A percentile compares a stretch with the other conserved stretches of the same genome.
Conservation (phyloP, 805 yeast genomes). For the Saccharomycopsis sp. region DNA sequence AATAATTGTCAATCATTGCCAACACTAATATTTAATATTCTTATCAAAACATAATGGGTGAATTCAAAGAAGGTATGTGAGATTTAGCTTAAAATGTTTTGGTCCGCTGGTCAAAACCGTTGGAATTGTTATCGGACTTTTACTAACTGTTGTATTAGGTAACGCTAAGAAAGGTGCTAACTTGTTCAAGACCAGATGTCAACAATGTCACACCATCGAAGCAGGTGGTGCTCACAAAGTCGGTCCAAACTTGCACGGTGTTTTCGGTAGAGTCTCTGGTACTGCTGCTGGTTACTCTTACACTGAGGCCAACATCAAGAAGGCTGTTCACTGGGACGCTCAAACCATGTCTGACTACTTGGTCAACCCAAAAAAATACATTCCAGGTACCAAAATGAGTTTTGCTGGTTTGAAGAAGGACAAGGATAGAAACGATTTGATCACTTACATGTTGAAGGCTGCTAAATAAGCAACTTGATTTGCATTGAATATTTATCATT, state of each 20-base stretch:
- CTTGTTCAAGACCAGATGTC: conserved; percentile 97
- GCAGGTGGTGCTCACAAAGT: conserved; percentile 96
- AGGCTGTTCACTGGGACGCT: conserved; percentile 83
- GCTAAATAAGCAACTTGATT: conserved; percentile 34
- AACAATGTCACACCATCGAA: conserved; percentile 97
- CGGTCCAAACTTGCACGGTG: conserved; percentile 97
- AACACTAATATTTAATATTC: conserved; percentile 1
- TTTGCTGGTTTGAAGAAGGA: conserved; percentile 99
- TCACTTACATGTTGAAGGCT: conserved; percentile 70
- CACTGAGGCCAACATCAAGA: conserved; percentile 97
- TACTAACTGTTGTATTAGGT: conserved; percentile 33
- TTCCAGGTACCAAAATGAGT: conserved; percentile 99
- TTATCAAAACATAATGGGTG: conserved; percentile 15
- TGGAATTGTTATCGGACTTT: background rate
- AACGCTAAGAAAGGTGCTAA: conserved; percentile 94
- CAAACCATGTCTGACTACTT: conserved; percentile 91
- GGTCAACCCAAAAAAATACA: conserved; percentile 99
- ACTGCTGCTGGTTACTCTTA: conserved; percentile 87
- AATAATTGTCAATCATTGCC: background rate
- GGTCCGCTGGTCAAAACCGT: background rate
- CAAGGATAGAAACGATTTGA: conserved; percentile 95
- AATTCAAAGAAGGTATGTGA: conserved; percentile 20
- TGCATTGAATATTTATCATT: background rate
- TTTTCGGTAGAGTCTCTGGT: conserved; percentile 90
- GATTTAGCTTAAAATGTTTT: background rate